These are phyloP conservation scores for Amphirosellinia nigrospora DNA, from an alignment of 495 filamentous ascomycete species.

Conservation along the genomic window DNA sequence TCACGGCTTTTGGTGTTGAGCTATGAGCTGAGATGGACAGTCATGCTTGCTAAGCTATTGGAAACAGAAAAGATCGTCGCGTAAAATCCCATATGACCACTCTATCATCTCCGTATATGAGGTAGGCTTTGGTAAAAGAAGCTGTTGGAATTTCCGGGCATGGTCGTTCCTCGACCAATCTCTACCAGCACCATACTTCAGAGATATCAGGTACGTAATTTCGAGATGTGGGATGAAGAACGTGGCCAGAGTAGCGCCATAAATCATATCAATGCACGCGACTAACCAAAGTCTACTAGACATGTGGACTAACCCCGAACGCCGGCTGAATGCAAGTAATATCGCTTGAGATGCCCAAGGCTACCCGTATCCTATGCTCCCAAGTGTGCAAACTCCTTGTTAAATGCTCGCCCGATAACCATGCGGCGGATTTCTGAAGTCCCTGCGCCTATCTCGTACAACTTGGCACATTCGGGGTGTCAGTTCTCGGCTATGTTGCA, in stretches of 20 bases:
- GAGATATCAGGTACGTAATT: not conserved
- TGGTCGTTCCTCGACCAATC: not conserved
- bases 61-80: not conserved
- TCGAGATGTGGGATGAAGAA: not conserved
- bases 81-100: not conserved
- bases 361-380: conserved; percentile 28
- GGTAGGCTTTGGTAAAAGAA: not conserved
- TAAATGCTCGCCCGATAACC: conserved; percentile 94
- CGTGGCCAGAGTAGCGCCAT: conserved; percentile 1
- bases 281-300: not conserved
- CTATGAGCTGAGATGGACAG: not conserved
- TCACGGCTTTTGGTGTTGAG: not conserved
- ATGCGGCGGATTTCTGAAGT: conserved; percentile 93
- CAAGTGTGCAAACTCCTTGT: conserved; percentile 76
- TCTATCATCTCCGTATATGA: not conserved
- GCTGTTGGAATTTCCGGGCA: not conserved
- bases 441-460: conserved; percentile 98
- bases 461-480: conserved; percentile 47
- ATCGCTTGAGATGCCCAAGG: conserved; percentile 2
- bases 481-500: conserved; percentile 21
- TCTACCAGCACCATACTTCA: conserved; percentile 4
- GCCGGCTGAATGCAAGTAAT: conserved; percentile 31
- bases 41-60: conserved; percentile 10
- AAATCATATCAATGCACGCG: conserved; percentile 18
- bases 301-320: conserved; percentile 18